phyloP scores from a whole-genome alignment of 306 rosid genomes.

The Malus sieversii region DNA sequence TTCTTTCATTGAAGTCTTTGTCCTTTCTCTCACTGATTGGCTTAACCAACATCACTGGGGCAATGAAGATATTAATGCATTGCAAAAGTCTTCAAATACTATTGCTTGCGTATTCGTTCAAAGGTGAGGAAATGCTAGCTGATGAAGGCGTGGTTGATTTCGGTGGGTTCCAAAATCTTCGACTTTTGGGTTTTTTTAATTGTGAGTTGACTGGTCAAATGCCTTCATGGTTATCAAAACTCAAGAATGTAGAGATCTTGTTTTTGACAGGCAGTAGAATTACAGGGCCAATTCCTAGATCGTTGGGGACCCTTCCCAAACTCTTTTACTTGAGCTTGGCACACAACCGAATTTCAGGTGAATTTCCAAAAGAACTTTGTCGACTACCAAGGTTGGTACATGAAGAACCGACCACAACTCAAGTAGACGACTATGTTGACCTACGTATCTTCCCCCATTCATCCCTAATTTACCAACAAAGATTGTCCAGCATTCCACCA shows the following conservation, averaged over 20 bases:
- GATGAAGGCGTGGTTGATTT: not conserved
- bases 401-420: not conserved
- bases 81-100: no score
- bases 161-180: not conserved
- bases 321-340: not conserved
- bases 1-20: no score
- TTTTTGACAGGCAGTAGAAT: not conserved
- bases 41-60: no score
- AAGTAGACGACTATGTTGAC: not conserved
- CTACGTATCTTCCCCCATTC: not conserved
- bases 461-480: not conserved
- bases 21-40: no score
- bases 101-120: not conserved
- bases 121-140: not conserved
- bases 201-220: not conserved
- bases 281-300: not conserved
- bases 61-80: no score
- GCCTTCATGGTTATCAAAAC: not conserved
- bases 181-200: accelerated
- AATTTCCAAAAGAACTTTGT: not conserved
- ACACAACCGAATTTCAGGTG: not conserved
- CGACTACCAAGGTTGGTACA: not conserved
- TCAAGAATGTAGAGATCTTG: not conserved
- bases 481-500: not conserved
- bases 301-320: not conserved